Evolutionary conservation across 306 rosid genomes (phyloP).

Genomic region (Pterocarpus macrocarpus): DNA sequence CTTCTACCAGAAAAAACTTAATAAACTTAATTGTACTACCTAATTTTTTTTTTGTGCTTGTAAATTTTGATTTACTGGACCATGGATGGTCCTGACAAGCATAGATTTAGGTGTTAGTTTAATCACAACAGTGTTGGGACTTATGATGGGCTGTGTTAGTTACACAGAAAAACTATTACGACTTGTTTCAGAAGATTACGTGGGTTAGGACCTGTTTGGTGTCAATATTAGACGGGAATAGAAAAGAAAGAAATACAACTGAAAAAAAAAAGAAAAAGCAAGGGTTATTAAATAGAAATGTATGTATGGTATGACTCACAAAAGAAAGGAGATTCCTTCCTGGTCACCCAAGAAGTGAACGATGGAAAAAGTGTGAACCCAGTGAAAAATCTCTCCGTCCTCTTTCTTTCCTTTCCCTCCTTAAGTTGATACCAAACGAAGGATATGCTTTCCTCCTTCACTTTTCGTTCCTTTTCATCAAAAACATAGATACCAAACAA

Average conservation of each 20-base stretch:
- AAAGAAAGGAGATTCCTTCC: constrained; percentile 3
- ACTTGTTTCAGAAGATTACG: background rate
- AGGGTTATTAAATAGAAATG: background rate
- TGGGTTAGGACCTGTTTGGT: background rate
- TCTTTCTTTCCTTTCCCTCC: background rate
- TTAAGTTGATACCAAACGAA: background rate
- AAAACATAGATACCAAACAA: background rate
- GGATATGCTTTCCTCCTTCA: background rate
- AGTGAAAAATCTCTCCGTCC: background rate
- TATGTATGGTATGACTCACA: background rate
- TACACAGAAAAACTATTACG: background rate
- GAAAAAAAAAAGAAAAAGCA: background rate
- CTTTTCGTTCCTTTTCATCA: background rate
- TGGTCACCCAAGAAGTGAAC: background rate
- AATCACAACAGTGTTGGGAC: background rate
- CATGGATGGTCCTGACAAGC: background rate
- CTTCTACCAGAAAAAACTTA: background rate
- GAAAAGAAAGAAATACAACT: background rate
- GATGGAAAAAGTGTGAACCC: background rate
- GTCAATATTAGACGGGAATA: background rate
- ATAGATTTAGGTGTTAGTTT: background rate
- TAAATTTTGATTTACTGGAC: background rate
- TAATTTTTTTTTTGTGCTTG: background rate
- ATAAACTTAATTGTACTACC: background rate
- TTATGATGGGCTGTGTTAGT: background rate